phyloP scores from a whole-genome alignment of 2,329 filamentous ascomycete genomes.

The Cordyceps cicadae region DNA sequence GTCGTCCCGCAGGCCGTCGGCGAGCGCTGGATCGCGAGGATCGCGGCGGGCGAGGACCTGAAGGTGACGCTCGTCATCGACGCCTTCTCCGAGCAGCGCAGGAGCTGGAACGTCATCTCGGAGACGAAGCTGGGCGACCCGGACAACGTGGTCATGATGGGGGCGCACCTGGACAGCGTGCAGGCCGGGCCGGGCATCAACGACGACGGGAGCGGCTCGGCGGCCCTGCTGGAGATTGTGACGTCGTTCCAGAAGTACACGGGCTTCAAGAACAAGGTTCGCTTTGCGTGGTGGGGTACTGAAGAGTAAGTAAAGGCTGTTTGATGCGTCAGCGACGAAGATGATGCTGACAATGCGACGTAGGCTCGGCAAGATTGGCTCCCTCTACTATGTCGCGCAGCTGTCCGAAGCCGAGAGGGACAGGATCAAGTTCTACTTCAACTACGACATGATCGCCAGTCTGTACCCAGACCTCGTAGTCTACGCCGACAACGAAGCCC shows the following conservation, averaged over 20 bases:
- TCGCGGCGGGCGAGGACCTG: constrained; percentile 27
- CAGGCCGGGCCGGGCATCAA: constrained; percentile 33
- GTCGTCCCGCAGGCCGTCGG: constrained; percentile 29
- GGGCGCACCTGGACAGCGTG: constrained; percentile 34
- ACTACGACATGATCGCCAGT: constrained; percentile 63
- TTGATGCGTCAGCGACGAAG: neutral
- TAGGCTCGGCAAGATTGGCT: constrained; percentile 35
- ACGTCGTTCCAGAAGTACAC: constrained; percentile 29
- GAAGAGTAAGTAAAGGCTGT: constrained; percentile 26
- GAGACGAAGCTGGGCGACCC: constrained; percentile 36
- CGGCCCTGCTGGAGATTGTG: constrained; percentile 30
- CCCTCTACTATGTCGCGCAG: constrained; percentile 30
- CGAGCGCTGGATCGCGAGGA: constrained; percentile 25
- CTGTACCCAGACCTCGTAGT: constrained; percentile 31
- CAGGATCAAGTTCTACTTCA: constrained; percentile 59
- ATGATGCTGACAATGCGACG: neutral
- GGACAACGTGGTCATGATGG: constrained; percentile 34
- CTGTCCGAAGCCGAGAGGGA: constrained; percentile 31
- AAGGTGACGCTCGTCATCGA: constrained; percentile 29
- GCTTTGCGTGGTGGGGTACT: constrained; percentile 36
- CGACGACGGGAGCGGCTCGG: constrained; percentile 33
- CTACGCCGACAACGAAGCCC: constrained; percentile 31
- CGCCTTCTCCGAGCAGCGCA: constrained; percentile 27
- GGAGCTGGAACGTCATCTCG: constrained; percentile 33
- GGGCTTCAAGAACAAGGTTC: constrained; percentile 34